Evolutionary conservation across 2,329 filamentous ascomycete genomes (phyloP), one percentile per base, ranked within the genome.

Genomic region (Penicillium concentricum): DNA sequence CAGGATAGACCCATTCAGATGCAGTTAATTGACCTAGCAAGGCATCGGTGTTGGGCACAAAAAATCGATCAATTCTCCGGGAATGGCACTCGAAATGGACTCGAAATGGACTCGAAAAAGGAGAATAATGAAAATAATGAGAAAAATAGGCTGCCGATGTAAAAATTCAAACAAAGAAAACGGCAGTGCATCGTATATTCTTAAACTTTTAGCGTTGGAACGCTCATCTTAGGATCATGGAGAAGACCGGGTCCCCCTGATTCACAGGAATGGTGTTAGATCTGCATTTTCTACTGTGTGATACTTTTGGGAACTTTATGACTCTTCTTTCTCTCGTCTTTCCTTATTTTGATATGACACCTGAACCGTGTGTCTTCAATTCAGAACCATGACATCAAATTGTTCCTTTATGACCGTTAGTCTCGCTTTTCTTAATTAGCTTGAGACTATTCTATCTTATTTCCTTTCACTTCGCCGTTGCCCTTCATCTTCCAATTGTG

Each of bases 361-460:
- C 42, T 48, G 51, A 51, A 57, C 56, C 45, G 51, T 60, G 52
- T 62, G 57, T 39, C 39, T 56, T 57, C 41, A 45, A 35, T 51
- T 52, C 6, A 51, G 38, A 28, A 58, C 47, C 51, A 64, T 64
- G 64, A 64, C 34, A 46, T 42, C 48, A 43, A 45, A 37, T 54
- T 44, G 35, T 41, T 45, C 38, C 41, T 64, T 47, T 38, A 59
- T 57, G 55, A 56, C 60, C 54, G 42, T 45, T 55, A 58, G 58
- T 60, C 57, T 60, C 57, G 13, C 26, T 60, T 60, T 50, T 51
- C 56, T 55, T 42, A 48, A 55, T 54, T 52, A 61, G 45, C 24
- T 46, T 51, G 28, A 38, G 37, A 47, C 4, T 28, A n/a, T 41
- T 35, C 13, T 13, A 42, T 30, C 45, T 30, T 20, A 20, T 54